Conservation (phyloP, 2,329 filamentous ascomycete species). For the Colletotrichum higginsianum region DNA sequence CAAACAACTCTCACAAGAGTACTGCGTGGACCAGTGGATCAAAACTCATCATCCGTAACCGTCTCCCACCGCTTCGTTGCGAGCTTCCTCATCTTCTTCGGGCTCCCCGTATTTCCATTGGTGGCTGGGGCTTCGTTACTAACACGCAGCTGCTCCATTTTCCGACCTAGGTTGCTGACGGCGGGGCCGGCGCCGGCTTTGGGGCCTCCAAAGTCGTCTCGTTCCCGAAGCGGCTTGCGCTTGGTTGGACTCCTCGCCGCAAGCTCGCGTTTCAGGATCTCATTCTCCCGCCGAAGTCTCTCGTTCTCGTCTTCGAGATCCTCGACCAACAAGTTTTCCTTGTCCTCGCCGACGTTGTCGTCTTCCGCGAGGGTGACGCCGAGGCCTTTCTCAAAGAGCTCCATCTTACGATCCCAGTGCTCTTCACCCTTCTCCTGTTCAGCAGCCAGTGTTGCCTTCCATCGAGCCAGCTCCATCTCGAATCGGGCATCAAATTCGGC, state of each 20-base stretch:
- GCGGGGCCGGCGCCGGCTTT: constrained; percentile 47
- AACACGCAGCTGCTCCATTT: constrained; percentile 67
- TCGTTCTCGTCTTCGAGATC: constrained; percentile 81
- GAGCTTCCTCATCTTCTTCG: constrained; percentile 69
- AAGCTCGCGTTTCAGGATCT: constrained; percentile 76
- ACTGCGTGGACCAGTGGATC: constrained; percentile 1
- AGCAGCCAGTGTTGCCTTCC: constrained; percentile 83
- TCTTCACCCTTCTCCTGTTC: constrained; percentile 87
- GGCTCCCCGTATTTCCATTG: constrained; percentile 57
- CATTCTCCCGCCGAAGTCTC: constrained; percentile 75
- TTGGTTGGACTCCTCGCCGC: constrained; percentile 74
- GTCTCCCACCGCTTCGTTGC: constrained; percentile 64
- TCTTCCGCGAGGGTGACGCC: constrained; percentile 54
- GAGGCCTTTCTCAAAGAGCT: constrained; percentile 68
- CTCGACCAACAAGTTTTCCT: constrained; percentile 74
- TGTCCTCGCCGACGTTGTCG: constrained; percentile 65
- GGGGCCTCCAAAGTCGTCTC: constrained; percentile 60
- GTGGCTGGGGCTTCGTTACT: constrained; percentile 53
- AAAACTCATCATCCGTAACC: constrained; percentile 56
- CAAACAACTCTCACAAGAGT: neutral
- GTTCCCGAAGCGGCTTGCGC: constrained; percentile 68
- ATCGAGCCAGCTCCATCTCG: constrained; percentile 82
- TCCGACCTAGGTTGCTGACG: constrained; percentile 57
- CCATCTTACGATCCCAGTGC: constrained; percentile 90
- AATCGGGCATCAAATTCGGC: constrained; percentile 87